These are phyloP conservation scores for Waitea zeae DNA, from an alignment of 1,284 basidiomycete genomes.

Conservation along the genomic window DNA sequence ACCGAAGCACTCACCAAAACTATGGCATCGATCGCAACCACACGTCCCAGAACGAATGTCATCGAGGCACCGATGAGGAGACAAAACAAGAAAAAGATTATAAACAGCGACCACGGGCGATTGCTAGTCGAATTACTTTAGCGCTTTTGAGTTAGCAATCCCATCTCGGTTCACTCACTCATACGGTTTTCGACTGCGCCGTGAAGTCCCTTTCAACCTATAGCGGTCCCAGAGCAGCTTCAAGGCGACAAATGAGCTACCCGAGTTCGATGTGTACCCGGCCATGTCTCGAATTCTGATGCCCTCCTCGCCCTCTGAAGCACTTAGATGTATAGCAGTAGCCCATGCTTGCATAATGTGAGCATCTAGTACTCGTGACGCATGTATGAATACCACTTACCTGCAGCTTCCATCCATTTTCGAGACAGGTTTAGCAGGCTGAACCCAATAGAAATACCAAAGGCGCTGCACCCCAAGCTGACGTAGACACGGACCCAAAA, in stretches of 20 bases:
- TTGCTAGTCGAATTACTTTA: background rate
- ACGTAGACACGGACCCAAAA: too few relatives aligned
- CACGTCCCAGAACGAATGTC: background rate
- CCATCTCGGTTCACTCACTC: background rate
- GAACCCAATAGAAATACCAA: constrained; percentile 16
- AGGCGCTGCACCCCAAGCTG: constrained; percentile 5
- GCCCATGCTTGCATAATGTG: constrained; percentile 18
- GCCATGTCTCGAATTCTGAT: background rate
- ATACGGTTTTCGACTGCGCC: too few relatives aligned
- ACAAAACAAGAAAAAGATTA: background rate
- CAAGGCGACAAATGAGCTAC: background rate
- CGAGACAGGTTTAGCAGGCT: constrained; percentile 15
- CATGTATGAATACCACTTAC: constrained; percentile 12
- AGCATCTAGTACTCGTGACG: constrained; percentile 1
- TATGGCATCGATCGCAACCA: background rate
- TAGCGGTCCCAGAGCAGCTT: background rate
- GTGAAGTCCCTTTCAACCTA: too few relatives aligned
- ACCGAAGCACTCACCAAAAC: background rate
- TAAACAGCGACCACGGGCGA: background rate
- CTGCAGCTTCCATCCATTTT: constrained; percentile 18
- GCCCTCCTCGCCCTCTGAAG: background rate
- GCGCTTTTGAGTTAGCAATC: background rate
- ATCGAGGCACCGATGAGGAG: background rate
- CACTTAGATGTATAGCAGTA: constrained; percentile 18
- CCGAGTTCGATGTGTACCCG: background rate